Base-by-base conservation (phyloP, 768 basidiomycete species). In the Daedalea quercina region DNA sequence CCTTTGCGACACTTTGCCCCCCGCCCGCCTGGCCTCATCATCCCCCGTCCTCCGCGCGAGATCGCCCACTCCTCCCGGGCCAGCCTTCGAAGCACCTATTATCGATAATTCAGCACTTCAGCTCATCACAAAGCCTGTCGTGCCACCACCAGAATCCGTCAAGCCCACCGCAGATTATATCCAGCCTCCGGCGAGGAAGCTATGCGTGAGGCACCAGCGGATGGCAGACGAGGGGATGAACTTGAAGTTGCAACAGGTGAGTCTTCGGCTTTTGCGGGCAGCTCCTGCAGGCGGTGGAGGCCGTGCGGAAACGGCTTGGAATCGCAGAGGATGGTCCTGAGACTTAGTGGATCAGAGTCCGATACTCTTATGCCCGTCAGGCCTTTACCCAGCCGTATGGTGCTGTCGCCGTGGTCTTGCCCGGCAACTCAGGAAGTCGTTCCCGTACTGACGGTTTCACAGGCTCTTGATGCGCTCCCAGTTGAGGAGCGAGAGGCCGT, bases 201-300 rank as follows among this genome's bases (percentile, higher is more conserved):
- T 96, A 17, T 97, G 94, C 65, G 84, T 94, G 4, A 73, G 94
- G 28, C 95, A 98, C 69, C 90, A 94, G 72, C 79, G 94, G 44
- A 98, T 95, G 85, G 95, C 95, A 4, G 93, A 98, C 73, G 84
- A 95, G 69, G 91, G 91, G 13, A 94, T 89, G 22, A 96, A 90
- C 67, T 73, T 90, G 55, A 93, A 87, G 72, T 77, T 98, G 7
- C 95, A 97, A 68, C 83, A 87, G 75, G 94, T 91, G 56, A 62
- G 81, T 69, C 22, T 53, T 54, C 40, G 19, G 37, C 19, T 19
- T 19, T 19, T 3, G 7, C 37, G 17, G 37, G 15, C 7, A 19
- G 37, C 37, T 8, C 8, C 15, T 3, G 37, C 15, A 15, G 37
- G 15, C 37, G 15, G 15, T 15, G 15, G 37, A 40, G 15, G 37